Evolutionary conservation across 352 stramenopile species (phyloP).

Genomic region (Phytopythium helicoides): DNA sequence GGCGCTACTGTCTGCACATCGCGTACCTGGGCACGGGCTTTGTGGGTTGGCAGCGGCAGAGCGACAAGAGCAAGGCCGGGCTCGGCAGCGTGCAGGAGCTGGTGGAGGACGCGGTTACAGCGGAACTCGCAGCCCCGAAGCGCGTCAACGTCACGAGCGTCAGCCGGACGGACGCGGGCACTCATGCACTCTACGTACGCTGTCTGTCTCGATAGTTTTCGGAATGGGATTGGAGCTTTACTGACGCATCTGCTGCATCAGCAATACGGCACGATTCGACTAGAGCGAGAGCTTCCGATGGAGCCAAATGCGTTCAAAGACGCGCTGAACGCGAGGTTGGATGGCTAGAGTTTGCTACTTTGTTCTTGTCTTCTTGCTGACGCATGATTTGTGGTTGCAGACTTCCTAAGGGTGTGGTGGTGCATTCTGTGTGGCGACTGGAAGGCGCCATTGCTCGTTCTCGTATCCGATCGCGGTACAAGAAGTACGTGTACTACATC

Average conservation of each 20-base stretch:
- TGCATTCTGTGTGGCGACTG: constrained; percentile 42
- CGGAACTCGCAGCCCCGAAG: constrained; percentile 31
- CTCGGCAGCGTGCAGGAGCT: constrained; percentile 77
- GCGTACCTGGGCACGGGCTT: constrained; percentile 76
- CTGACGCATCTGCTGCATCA: constrained; percentile 17
- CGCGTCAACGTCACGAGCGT: constrained; percentile 82
- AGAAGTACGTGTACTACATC: constrained; percentile 91
- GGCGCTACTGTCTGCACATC: constrained; percentile 70
- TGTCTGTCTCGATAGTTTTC: neutral
- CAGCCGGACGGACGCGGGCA: constrained; percentile 82
- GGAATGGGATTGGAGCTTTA: neutral
- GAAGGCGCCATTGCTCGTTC: constrained; percentile 21
- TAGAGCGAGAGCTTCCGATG: constrained; percentile 38
- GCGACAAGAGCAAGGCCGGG: constrained; percentile 41
- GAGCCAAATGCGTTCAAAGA: constrained; percentile 39
- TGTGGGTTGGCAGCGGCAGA: constrained; percentile 79
- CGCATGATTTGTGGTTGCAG: constrained; percentile 13
- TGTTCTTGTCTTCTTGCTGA: constrained; percentile 2
- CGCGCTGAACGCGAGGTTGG: constrained; percentile 54
- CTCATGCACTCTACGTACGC: constrained; percentile 80
- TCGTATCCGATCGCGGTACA: constrained; percentile 78
- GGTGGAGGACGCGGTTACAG: constrained; percentile 66
- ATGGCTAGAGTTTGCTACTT: neutral
- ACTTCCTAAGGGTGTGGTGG: constrained; percentile 41
- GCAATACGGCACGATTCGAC: constrained; percentile 84